A percentile compares a stretch with the other conserved stretches of the same genome.
phyloP scores from a whole-genome alignment of 768 basidiomycete genomes.

The Tylopilus balloui region DNA sequence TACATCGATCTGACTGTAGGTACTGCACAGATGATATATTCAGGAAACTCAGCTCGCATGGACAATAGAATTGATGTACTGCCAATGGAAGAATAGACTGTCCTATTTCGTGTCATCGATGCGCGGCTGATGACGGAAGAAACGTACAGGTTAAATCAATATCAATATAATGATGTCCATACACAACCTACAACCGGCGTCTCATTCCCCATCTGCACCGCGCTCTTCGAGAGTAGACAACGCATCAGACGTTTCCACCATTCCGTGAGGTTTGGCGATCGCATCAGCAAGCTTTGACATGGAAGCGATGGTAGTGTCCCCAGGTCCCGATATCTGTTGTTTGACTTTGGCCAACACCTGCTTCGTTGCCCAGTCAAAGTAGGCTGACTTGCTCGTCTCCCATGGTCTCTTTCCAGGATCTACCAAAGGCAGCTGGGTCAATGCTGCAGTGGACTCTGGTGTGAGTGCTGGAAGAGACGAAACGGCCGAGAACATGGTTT shows the following conservation, averaged over 20 bases:
- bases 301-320: slow-evolving; percentile 21
- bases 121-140: neutral
- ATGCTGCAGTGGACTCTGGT: slow-evolving; percentile 35
- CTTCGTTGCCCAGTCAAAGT: slow-evolving; percentile 70
- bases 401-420: slow-evolving; percentile 70
- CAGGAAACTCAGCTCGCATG: neutral
- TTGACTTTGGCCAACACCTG: slow-evolving; percentile 42
- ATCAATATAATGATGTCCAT: neutral
- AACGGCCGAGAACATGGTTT: slow-evolving; percentile 43
- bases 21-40: neutral
- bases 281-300: slow-evolving; percentile 17
- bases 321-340: slow-evolving; percentile 13
- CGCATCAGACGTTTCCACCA: slow-evolving; percentile 13
- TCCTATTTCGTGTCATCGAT: neutral
- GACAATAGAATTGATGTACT: neutral
- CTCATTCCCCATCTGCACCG: neutral
- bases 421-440: slow-evolving; percentile 30
- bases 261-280: slow-evolving; percentile 18
- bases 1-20: neutral
- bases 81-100: neutral
- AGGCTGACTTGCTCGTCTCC: slow-evolving; percentile 73
- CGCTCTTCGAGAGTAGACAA: neutral
- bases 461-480: slow-evolving; percentile 47
- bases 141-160: neutral
- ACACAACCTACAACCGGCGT: neutral